phyloP scores from a whole-genome alignment of 495 filamentous ascomycete species.

The Massariosphaeria phaeospora region DNA sequence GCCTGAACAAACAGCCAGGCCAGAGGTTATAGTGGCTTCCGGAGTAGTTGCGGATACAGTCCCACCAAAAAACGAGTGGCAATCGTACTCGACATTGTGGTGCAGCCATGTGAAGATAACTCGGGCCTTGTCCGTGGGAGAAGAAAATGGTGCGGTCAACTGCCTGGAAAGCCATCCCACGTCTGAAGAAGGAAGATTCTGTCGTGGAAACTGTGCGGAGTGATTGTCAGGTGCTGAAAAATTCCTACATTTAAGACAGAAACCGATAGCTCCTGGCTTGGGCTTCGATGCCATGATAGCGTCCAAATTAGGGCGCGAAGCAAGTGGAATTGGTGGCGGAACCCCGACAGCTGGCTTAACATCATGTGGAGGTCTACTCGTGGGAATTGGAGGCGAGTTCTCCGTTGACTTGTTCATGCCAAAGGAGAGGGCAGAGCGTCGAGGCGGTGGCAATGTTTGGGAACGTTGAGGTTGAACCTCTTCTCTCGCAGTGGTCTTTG shows the following conservation, averaged over 20 bases:
- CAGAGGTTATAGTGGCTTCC: constrained; percentile 59
- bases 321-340: constrained; percentile 54
- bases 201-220: constrained; percentile 69
- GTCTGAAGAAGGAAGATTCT: constrained; percentile 61
- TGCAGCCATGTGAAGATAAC: constrained; percentile 93
- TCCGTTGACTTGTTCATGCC: constrained; percentile 40
- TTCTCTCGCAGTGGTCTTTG: background rate
- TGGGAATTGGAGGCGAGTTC: constrained; percentile 34
- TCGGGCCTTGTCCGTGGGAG: constrained; percentile 80
- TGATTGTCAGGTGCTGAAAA: constrained; percentile 75
- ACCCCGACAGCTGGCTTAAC: constrained; percentile 1
- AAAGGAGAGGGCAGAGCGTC: constrained; percentile 38
- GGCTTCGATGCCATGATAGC: constrained; percentile 54
- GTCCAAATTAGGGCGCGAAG: constrained; percentile 55
- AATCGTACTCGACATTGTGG: constrained; percentile 86
- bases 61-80: constrained; percentile 66
- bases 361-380: constrained; percentile 19
- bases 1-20: constrained; percentile 84
- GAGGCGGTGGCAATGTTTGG: constrained; percentile 7
- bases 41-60: constrained; percentile 59
- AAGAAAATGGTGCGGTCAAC: constrained; percentile 74
- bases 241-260: constrained; percentile 78
- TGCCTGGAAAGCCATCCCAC: constrained; percentile 66
- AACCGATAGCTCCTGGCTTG: constrained; percentile 33
- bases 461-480: constrained; percentile 9